Percentiles rank a stretch among this genome's conserved stretches.
Evolutionary conservation across 805 yeast species (phyloP).

Genomic region (Priceomyces medius): DNA sequence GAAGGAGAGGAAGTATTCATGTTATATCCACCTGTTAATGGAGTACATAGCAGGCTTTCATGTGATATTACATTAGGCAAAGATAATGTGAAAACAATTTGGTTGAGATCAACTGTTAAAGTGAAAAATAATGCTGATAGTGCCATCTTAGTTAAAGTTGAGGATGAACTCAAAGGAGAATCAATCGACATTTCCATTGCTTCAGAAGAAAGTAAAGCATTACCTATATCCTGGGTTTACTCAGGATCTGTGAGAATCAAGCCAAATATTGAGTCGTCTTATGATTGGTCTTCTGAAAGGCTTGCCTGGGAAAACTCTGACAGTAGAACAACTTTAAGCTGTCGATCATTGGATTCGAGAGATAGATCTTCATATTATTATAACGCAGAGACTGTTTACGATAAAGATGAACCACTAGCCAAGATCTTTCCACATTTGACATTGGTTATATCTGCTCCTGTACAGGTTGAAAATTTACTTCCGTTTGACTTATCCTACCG

Average conservation of each 20-base stretch:
- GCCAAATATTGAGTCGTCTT: conserved; percentile 58
- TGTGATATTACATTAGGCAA: conserved; percentile 68
- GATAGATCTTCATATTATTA: conserved; percentile 57
- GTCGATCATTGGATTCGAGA: conserved; percentile 43
- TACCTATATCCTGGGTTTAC: conserved; percentile 74
- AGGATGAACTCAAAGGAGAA: conserved; percentile 25
- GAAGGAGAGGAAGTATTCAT: conserved; percentile 82
- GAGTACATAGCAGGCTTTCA: conserved; percentile 70
- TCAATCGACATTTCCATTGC: conserved; percentile 36
- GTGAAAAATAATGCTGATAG: conserved; percentile 63
- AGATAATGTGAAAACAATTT: conserved; percentile 76
- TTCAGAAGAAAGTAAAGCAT: conserved; percentile 58
- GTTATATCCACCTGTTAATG: conserved; percentile 58
- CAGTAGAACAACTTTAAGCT: conserved; percentile 55
- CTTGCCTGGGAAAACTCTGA: conserved; percentile 65
- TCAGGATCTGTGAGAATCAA: conserved; percentile 54
- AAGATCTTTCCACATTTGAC: conserved; percentile 82
- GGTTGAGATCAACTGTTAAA: conserved; percentile 72
- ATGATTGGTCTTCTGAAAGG: conserved; percentile 64
- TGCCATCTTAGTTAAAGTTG: conserved; percentile 48
- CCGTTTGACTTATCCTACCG: conserved; percentile 79
- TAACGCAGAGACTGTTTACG: conserved; percentile 68
- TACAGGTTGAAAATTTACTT: conserved; percentile 77
- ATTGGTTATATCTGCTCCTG: conserved; percentile 76
- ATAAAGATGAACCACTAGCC: conserved; percentile 66